These are phyloP conservation scores for Oropetium thomaeum DNA, from an alignment of 176 grass and related monocot genomes.

Conservation along the genomic window DNA sequence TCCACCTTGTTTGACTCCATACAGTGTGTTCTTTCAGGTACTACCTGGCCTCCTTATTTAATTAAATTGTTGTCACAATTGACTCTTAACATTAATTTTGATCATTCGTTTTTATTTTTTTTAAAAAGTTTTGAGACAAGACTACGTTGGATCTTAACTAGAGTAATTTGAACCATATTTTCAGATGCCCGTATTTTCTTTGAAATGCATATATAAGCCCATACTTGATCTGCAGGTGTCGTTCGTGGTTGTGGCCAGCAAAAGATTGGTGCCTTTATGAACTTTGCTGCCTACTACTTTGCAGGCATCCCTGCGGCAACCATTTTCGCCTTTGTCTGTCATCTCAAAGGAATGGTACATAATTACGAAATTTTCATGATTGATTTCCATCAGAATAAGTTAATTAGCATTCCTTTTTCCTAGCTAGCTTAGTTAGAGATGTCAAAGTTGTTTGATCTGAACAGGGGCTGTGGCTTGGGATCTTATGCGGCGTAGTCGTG, in stretches of 20 bases:
- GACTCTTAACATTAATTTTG: no score
- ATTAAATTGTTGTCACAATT: no score
- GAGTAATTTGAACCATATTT: no score
- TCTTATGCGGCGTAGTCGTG: neutral
- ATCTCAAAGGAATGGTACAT: constrained; percentile 14
- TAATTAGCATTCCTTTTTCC: neutral
- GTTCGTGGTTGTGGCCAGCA: neutral
- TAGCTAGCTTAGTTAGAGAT: no score
- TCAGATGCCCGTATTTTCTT: no score
- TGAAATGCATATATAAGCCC: neutral
- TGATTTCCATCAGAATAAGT: neutral
- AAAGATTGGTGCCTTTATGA: neutral
- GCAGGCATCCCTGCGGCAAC: constrained; percentile 3
- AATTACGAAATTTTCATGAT: neutral
- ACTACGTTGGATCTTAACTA: no score
- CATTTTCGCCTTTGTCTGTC: neutral
- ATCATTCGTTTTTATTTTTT: no score
- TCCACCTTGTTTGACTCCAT: constrained; percentile 46
- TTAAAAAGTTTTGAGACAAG: no score
- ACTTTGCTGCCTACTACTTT: neutral
- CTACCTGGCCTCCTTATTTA: no score
- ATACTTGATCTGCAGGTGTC: neutral
- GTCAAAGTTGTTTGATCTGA: neutral
- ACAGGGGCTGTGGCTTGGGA: constrained; percentile 6
- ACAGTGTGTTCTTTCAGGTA: constrained; percentile 61